These are phyloP conservation scores for Linnemannia hyalina DNA, from an alignment of 192 early-diverging fungal species.

Conservation along the genomic window DNA sequence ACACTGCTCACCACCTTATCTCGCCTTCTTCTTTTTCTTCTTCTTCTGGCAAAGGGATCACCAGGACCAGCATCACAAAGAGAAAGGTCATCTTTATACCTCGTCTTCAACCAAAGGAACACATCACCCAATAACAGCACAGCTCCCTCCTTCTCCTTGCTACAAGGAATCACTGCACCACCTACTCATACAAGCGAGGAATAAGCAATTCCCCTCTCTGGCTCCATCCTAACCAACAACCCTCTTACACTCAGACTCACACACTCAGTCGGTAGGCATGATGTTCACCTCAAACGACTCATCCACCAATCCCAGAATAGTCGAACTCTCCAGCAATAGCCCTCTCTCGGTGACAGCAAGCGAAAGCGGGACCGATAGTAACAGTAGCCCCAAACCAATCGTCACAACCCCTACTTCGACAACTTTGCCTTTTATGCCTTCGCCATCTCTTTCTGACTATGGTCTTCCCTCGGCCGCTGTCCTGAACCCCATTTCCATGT, in stretches of 20 bases:
- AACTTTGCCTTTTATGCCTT: conserved; percentile 12
- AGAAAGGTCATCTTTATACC: not conserved
- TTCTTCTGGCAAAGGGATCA: not conserved
- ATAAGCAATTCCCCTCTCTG: not conserved
- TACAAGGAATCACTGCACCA: not conserved
- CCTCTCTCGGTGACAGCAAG: conserved; percentile 1
- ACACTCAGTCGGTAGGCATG: not conserved
- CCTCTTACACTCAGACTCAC: not conserved
- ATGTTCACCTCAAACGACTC: conserved; percentile 31
- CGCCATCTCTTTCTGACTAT: conserved; percentile 3
- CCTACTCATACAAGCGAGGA: not conserved
- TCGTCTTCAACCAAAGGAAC: not conserved
- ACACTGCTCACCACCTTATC: not conserved
- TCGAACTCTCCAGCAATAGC: conserved; percentile 38
- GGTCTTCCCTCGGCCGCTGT: not conserved
- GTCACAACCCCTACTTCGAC: conserved; percentile 26
- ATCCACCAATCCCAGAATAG: conserved; percentile 26
- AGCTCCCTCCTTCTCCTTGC: not conserved
- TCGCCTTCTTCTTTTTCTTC: not conserved
- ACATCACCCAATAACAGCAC: not conserved
- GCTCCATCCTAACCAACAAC: not conserved
- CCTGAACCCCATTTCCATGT: not conserved
- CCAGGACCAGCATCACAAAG: not conserved
- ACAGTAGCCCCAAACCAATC: conserved; percentile 5
- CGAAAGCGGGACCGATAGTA: not conserved